Percentiles rank a stretch among this genome's conserved stretches.
Evolutionary conservation across 331 rosid genomes (phyloP).

Genomic region (Pyrus hybrid): DNA sequence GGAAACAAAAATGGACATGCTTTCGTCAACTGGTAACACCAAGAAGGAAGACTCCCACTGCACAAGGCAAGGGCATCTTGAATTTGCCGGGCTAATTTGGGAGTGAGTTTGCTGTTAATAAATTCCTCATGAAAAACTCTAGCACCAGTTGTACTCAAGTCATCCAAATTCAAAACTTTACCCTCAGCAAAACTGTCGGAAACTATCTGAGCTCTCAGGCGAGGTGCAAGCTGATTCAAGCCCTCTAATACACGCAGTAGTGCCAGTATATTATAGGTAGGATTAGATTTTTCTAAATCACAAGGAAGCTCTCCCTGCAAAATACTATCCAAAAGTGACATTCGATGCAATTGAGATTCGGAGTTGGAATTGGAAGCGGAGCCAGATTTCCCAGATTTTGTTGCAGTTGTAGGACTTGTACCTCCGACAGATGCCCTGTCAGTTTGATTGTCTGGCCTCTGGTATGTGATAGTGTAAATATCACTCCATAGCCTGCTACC

Average conservation of each 20-base stretch:
- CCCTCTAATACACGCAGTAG: constrained; percentile 83
- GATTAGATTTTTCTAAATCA: constrained; percentile 85
- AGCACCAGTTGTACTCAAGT: constrained; percentile 46
- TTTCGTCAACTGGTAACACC: constrained; percentile 97
- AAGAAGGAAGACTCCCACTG: constrained; percentile 97
- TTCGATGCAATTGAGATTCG: constrained; percentile 49
- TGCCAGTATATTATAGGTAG: constrained; percentile 83
- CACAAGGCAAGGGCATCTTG: constrained; percentile 99
- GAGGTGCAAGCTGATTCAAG: constrained; percentile 91
- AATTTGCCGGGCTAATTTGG: constrained; percentile 91
- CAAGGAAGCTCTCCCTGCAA: constrained; percentile 96
- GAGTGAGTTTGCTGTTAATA: constrained; percentile 91
- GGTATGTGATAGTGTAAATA: constrained; percentile 79
- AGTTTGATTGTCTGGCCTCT: constrained; percentile 69
- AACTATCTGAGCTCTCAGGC: constrained; percentile 65
- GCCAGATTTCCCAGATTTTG: constrained; percentile 57
- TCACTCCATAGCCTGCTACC: constrained; percentile 99
- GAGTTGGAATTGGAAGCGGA: constrained; percentile 51
- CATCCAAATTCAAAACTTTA: constrained; percentile 43
- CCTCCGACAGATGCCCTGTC: constrained; percentile 67
- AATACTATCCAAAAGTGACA: constrained; percentile 83
- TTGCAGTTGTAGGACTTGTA: constrained; percentile 38
- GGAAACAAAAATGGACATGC: constrained; percentile 98
- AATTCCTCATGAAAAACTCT: constrained; percentile 73
- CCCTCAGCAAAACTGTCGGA: constrained; percentile 78